Percentiles rank a stretch among this genome's conserved stretches.
These are phyloP conservation scores for Cercospora sp. DNA, from an alignment of 2,329 filamentous ascomycete species.

Conservation along the genomic window DNA sequence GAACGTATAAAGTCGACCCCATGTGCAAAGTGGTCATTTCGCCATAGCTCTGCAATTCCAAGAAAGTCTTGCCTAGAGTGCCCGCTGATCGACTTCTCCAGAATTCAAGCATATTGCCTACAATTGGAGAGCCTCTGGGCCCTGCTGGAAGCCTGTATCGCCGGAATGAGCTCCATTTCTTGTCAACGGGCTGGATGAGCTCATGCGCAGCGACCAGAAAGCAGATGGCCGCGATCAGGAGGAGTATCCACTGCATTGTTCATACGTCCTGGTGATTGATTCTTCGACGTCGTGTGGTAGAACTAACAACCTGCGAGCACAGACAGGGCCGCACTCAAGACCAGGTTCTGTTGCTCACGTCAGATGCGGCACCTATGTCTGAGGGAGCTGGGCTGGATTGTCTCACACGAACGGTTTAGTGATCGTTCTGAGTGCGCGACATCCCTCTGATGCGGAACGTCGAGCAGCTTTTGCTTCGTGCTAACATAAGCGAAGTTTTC, in stretches of 20 bases:
- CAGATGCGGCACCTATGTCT: neutral
- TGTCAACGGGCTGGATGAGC: constrained; percentile 16
- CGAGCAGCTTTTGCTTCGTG: neutral
- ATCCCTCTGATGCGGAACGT: neutral
- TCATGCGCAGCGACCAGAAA: neutral
- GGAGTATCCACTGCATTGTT: constrained; percentile 7
- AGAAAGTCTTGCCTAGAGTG: constrained; percentile 10
- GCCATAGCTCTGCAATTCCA: constrained; percentile 8
- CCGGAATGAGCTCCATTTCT: constrained; percentile 13
- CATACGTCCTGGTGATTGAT: neutral
- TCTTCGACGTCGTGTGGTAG: neutral
- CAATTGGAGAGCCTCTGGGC: constrained; percentile 10
- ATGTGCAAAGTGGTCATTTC: constrained; percentile 20
- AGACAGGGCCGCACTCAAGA: neutral
- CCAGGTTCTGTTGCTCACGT: neutral
- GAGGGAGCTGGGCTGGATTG: neutral
- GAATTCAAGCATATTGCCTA: constrained; percentile 18
- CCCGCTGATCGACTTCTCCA: constrained; percentile 16
- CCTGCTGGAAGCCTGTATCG: constrained; percentile 17
- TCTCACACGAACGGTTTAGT: neutral
- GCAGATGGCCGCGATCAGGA: neutral
- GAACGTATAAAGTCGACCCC: constrained; percentile 17
- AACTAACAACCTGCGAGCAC: neutral
- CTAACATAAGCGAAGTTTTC: neutral
- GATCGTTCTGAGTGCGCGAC: neutral